phyloP scores from a whole-genome alignment of 257 asterid species.

The Nicotiana tomentosiformis region DNA sequence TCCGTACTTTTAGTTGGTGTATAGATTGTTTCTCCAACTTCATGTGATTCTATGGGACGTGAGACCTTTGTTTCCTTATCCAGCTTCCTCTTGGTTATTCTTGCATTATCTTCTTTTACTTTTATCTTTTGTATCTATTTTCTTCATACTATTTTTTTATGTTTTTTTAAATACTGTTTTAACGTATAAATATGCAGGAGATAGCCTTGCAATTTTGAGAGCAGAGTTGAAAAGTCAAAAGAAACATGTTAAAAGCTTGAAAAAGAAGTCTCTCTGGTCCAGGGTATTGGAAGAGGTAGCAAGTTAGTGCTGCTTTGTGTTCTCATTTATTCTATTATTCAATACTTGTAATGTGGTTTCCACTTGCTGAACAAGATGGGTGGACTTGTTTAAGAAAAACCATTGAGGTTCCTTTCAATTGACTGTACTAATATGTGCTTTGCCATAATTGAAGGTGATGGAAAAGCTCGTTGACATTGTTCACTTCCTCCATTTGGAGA shows the following conservation, averaged over 20 bases:
- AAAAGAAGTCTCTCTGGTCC: constrained; percentile 93
- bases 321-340: not conserved
- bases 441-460: constrained; percentile 62
- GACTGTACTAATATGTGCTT: not conserved
- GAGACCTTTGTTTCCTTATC: not conserved
- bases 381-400: not conserved
- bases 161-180: not conserved
- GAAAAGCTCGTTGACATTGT: constrained; percentile 93
- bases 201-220: constrained; percentile 69
- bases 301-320: constrained; percentile 9
- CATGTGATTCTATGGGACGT: not conserved
- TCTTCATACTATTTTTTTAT: not conserved
- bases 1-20: not conserved
- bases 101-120: not conserved
- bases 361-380: not conserved
- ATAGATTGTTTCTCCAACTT: not conserved
- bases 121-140: not conserved
- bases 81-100: not conserved
- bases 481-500: constrained; percentile 79
- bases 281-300: constrained; percentile 93
- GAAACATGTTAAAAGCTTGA: constrained; percentile 74
- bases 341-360: not conserved
- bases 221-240: constrained; percentile 90
- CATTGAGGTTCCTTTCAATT: not conserved
- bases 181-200: constrained; percentile 36